Percentiles rank a stretch among this genome's conserved stretches.
phyloP scores from a whole-genome alignment of 164 flowering plant species.

The Stephania japonica region DNA sequence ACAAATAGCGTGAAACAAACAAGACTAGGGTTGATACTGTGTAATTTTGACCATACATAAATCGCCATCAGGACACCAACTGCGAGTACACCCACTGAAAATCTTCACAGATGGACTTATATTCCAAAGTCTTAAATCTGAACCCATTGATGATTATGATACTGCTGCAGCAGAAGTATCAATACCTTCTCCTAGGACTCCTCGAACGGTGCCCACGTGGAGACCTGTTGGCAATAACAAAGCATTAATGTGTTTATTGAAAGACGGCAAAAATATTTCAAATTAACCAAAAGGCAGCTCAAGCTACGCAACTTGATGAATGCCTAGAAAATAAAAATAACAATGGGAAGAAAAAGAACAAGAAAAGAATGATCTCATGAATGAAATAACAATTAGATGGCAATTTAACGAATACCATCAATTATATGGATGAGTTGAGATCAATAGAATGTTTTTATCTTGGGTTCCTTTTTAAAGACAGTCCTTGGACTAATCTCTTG shows the following conservation, averaged over 20 bases:
- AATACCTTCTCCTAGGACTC: conserved; percentile 40
- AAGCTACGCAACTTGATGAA: too few relatives aligned
- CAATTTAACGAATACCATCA: too few relatives aligned
- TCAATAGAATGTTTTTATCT: too few relatives aligned
- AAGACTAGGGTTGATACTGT: neutral
- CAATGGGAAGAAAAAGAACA: too few relatives aligned
- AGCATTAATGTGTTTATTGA: neutral
- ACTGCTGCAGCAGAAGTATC: neutral
- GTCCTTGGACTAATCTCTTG: too few relatives aligned
- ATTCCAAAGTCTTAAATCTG: neutral
- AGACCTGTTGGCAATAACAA: conserved; percentile 25
- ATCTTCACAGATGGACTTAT: neutral
- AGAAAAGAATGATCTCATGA: too few relatives aligned
- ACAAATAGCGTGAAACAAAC: neutral
- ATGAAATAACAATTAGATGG: too few relatives aligned
- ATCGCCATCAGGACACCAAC: neutral
- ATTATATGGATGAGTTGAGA: too few relatives aligned
- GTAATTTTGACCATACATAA: neutral
- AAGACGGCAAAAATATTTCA: neutral
- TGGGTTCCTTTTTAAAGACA: too few relatives aligned
- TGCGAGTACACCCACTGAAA: neutral
- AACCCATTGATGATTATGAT: neutral
- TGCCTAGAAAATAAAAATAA: too few relatives aligned
- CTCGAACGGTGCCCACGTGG: conserved; percentile 43
- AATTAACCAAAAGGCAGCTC: too few relatives aligned